Evolutionary conservation across 2,329 filamentous ascomycete genomes (phyloP).

Genomic region (Calonectria pseudoreteaudii): DNA sequence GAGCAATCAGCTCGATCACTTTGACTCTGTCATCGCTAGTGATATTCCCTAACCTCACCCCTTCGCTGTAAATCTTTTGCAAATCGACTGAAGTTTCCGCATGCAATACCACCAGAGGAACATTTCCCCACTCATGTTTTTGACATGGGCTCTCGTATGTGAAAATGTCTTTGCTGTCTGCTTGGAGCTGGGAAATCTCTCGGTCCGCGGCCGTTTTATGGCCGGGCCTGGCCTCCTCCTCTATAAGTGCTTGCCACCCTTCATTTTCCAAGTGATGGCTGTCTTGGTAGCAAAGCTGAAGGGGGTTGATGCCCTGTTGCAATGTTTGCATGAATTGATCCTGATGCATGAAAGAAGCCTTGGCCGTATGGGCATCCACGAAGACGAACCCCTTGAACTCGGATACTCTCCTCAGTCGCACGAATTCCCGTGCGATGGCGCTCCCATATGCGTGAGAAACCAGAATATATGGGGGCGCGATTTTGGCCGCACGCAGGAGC

Average conservation of each 20-base stretch:
- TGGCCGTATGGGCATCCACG: constrained; percentile 16
- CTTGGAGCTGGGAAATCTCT: constrained; percentile 2
- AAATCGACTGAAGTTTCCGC: constrained; percentile 6
- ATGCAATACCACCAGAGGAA: constrained; percentile 14
- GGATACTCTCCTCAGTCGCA: constrained; percentile 6
- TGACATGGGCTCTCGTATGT: not conserved
- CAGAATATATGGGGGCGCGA: constrained; percentile 30
- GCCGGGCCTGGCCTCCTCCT: not conserved
- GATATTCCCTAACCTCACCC: not conserved
- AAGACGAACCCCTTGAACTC: constrained; percentile 33
- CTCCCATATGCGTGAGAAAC: constrained; percentile 11
- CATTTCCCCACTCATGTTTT: not conserved
- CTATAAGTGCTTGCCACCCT: not conserved
- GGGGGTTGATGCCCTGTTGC: not conserved
- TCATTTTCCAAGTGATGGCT: not conserved
- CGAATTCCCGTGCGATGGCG: constrained; percentile 18
- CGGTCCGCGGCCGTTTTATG: not conserved
- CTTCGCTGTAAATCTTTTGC: constrained; percentile 14
- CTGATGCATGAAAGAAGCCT: not conserved
- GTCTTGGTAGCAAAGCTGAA: constrained; percentile 14
- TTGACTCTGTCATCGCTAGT: not conserved
- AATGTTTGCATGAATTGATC: not conserved
- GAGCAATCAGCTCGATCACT: not conserved
- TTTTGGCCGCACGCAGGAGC: constrained; percentile 19
- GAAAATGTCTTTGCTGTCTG: not conserved